Percentiles rank a stretch among this genome's conserved stretches.
These are phyloP conservation scores for Trichosporon sp. DNA, from an alignment of 1,284 basidiomycete species.

Conservation along the genomic window DNA sequence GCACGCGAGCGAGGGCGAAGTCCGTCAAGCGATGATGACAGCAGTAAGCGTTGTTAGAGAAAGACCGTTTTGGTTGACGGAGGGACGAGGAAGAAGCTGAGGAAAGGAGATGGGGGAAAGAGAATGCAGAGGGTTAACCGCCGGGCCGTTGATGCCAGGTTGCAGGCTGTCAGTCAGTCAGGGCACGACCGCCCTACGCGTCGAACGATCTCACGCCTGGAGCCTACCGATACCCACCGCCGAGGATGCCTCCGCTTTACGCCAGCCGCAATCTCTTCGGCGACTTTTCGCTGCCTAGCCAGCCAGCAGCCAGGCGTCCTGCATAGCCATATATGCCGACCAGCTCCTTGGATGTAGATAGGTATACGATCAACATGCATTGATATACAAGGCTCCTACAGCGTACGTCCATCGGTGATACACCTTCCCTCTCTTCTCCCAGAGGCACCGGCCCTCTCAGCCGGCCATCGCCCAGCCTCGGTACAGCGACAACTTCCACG, in stretches of 20 bases:
- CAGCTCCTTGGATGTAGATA: not conserved
- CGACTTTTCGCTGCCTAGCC: not conserved
- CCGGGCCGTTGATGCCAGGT: not conserved
- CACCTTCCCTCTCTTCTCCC: not conserved
- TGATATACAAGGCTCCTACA: conserved; percentile 15
- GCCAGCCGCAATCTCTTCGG: not conserved
- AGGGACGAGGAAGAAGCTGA: not conserved
- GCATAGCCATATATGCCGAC: not conserved
- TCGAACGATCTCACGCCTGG: conserved; percentile 16
- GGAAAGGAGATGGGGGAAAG: not conserved
- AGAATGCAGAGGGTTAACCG: not conserved
- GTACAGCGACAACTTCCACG: not conserved
- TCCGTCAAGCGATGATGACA: not conserved
- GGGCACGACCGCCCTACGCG: conserved; percentile 6
- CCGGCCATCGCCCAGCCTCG: not conserved
- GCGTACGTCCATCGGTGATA: conserved; percentile 7
- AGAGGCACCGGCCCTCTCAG: not conserved
- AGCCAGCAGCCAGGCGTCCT: not conserved
- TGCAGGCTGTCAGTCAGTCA: not conserved
- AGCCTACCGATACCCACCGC: not conserved
- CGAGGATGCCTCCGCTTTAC: conserved; percentile 11
- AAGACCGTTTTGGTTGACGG: not conserved
- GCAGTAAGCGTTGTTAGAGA: not conserved
- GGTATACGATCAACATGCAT: conserved; percentile 15
- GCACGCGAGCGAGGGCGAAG: not conserved